These are phyloP conservation scores for Penicillium palitans DNA, from an alignment of 2,329 filamentous ascomycete species.

Conservation along the genomic window DNA sequence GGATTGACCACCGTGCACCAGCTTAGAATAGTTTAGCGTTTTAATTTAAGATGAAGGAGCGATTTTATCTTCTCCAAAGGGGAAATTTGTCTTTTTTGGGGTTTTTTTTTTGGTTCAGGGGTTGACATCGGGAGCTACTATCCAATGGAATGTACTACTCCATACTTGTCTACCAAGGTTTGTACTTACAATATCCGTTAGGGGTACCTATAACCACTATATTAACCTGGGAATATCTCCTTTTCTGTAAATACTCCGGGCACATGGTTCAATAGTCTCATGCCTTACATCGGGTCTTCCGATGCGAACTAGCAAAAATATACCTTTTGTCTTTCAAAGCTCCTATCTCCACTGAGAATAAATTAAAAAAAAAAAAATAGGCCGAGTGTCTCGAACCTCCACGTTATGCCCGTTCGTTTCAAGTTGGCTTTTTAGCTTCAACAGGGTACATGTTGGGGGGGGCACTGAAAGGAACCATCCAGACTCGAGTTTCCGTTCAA, in stretches of 20 bases:
- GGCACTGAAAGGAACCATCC: neutral
- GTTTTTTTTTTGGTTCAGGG: conserved; percentile 4
- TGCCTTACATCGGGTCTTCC: neutral
- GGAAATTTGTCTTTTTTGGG: neutral
- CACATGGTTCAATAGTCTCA: conserved; percentile 10
- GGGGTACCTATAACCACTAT: neutral
- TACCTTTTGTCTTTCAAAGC: neutral
- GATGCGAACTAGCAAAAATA: neutral
- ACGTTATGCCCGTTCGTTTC: conserved; percentile 15
- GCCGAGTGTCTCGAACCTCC: neutral
- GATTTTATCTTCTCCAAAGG: conserved; percentile 3
- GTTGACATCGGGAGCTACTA: neutral
- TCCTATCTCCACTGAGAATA: neutral
- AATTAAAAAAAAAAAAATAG: neutral
- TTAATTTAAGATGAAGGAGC: conserved; percentile 27
- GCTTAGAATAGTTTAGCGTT: conserved; percentile 21
- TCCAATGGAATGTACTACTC: too few relatives aligned
- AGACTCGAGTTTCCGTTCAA: neutral
- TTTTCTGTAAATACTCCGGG: conserved; percentile 1
- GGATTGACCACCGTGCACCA: conserved; percentile 22
- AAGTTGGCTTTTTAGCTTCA: conserved; percentile 4
- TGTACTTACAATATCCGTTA: too few relatives aligned
- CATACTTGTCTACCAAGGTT: neutral
- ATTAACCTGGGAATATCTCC: too few relatives aligned
- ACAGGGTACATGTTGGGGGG: neutral